A percentile compares a stretch with the other conserved stretches of the same genome.
These are phyloP conservation scores for Elsinoe necatrix DNA, from an alignment of 2,329 filamentous ascomycete species.

Conservation along the genomic window DNA sequence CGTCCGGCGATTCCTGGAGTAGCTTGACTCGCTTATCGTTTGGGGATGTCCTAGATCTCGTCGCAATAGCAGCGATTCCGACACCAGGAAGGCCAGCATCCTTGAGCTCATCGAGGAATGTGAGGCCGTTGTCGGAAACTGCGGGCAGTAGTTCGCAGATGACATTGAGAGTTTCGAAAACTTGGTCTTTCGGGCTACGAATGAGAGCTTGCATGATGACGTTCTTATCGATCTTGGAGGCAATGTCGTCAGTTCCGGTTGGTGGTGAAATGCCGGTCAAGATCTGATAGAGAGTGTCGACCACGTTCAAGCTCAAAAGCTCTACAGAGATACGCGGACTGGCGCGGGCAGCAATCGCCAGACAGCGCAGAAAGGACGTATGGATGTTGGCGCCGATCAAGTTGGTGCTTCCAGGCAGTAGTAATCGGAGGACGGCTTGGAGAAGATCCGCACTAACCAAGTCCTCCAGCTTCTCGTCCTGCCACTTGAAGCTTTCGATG, in stretches of 20 bases:
- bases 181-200: slow-evolving; percentile 87
- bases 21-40: slow-evolving; percentile 78
- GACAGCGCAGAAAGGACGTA: slow-evolving; percentile 86
- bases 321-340: slow-evolving; percentile 83
- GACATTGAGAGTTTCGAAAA: slow-evolving; percentile 94
- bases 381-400: slow-evolving; percentile 90
- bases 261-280: slow-evolving; percentile 92
- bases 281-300: slow-evolving; percentile 96
- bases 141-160: slow-evolving; percentile 88
- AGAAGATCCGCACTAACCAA: slow-evolving; percentile 83
- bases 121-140: slow-evolving; percentile 50
- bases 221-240: slow-evolving; percentile 85
- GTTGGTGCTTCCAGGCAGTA: slow-evolving; percentile 91
- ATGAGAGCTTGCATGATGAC: slow-evolving; percentile 98
- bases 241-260: slow-evolving; percentile 64
- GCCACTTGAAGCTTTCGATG: slow-evolving; percentile 91
- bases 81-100: slow-evolving; percentile 43
- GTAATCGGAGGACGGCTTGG: slow-evolving; percentile 71
- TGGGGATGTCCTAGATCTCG: slow-evolving; percentile 46
- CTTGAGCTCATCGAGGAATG: slow-evolving; percentile 43
- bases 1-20: slow-evolving; percentile 69
- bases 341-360: slow-evolving; percentile 81
- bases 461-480: slow-evolving; percentile 80
- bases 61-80: slow-evolving; percentile 37
- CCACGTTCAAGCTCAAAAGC: slow-evolving; percentile 90